These are phyloP conservation scores for Alternaria sp. DNA, from an alignment of 2,329 filamentous ascomycete species.

Conservation along the genomic window DNA sequence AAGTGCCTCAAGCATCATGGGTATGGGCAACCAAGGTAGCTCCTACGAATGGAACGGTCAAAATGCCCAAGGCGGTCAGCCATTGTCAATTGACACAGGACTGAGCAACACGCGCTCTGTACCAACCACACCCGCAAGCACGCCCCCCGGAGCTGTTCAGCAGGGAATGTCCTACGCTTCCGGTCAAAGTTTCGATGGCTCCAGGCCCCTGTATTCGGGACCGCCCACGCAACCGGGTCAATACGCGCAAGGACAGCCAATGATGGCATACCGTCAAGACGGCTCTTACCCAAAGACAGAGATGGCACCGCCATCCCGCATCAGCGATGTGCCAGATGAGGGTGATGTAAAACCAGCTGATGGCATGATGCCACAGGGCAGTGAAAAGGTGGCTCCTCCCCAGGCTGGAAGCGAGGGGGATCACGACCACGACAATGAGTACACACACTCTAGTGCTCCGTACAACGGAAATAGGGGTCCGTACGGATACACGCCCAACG, in stretches of 20 bases:
- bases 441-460: slow-evolving; percentile 77
- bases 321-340: slow-evolving; percentile 67
- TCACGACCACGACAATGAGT: slow-evolving; percentile 81
- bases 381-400: slow-evolving; percentile 62
- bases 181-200: slow-evolving; percentile 76
- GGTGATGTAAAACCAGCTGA: slow-evolving; percentile 71
- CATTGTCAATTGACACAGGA: slow-evolving; percentile 81
- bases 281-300: slow-evolving; percentile 77
- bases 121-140: slow-evolving; percentile 89
- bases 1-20: slow-evolving; percentile 85
- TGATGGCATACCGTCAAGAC: slow-evolving; percentile 68
- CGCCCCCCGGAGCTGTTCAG: slow-evolving; percentile 81
- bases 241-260: slow-evolving; percentile 70
- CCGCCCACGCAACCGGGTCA: slow-evolving; percentile 71
- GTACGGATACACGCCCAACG: slow-evolving; percentile 77
- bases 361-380: slow-evolving; percentile 62
- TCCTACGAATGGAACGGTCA: slow-evolving; percentile 79
- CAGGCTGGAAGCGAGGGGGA: slow-evolving; percentile 72
- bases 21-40: slow-evolving; percentile 75
- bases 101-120: slow-evolving; percentile 83
- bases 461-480: slow-evolving; percentile 76
- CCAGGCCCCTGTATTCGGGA: slow-evolving; percentile 79
- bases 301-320: slow-evolving; percentile 81
- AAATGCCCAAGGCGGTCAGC: slow-evolving; percentile 67
- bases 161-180: slow-evolving; percentile 81